Percentiles rank a stretch among this genome's conserved stretches.
Conservation (phyloP, 352 stramenopile species). For the Pythium utonaiense region DNA sequence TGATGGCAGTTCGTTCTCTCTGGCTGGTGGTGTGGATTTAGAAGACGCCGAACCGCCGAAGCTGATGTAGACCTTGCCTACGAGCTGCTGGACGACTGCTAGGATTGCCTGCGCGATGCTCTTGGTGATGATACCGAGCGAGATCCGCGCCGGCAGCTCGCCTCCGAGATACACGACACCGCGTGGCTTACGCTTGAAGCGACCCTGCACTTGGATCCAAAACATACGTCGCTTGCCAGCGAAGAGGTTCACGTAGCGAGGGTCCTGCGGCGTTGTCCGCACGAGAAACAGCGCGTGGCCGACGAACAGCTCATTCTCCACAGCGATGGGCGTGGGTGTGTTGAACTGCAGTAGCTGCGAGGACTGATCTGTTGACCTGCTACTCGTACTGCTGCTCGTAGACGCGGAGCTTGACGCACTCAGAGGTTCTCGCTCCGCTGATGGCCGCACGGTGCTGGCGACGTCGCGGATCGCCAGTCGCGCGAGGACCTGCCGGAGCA, state of each 20-base stretch:
- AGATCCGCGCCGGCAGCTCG: slow-evolving; percentile 60
- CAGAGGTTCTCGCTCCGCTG: neutral
- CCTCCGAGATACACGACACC: slow-evolving; percentile 71
- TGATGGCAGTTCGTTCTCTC: slow-evolving; percentile 36
- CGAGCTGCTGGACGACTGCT: slow-evolving; percentile 64
- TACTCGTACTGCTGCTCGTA: slow-evolving; percentile 1
- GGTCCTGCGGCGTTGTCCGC: slow-evolving; percentile 55
- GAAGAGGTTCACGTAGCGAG: slow-evolving; percentile 57
- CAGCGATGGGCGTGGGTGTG: slow-evolving; percentile 48
- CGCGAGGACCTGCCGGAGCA: slow-evolving; percentile 11
- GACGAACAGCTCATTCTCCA: slow-evolving; percentile 87
- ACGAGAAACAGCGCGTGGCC: slow-evolving; percentile 82
- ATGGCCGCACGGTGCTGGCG: neutral
- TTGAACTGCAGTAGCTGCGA: slow-evolving; percentile 47
- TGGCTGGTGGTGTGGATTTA: neutral
- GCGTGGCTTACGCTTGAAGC: slow-evolving; percentile 60
- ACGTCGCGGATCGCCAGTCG: slow-evolving; percentile 20
- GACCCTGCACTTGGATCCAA: slow-evolving; percentile 86
- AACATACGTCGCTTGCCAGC: slow-evolving; percentile 66
- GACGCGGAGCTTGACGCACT: slow-evolving; percentile 3
- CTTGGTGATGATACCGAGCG: slow-evolving; percentile 68
- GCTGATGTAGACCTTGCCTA: slow-evolving; percentile 64
- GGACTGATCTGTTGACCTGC: neutral
- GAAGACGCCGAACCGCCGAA: slow-evolving; percentile 39
- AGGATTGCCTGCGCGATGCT: slow-evolving; percentile 78